These are phyloP conservation scores for Podaxis sp. DNA, from an alignment of 768 basidiomycete species.

Conservation along the genomic window DNA sequence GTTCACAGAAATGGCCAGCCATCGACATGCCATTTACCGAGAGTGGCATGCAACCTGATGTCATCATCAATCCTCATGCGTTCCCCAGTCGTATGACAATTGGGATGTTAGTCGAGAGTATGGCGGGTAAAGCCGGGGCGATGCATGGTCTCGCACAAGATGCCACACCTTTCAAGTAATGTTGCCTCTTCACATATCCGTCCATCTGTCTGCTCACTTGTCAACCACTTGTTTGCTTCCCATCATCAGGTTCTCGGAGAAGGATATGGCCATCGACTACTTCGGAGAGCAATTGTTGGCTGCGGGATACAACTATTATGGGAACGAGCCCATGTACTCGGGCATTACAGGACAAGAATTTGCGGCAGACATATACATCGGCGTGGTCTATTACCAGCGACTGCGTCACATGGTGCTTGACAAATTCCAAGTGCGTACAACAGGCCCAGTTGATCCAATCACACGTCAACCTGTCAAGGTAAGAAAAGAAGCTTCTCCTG, in stretches of 20 bases:
- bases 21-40: slow-evolving; percentile 99
- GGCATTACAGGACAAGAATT: slow-evolving; percentile 99
- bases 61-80: slow-evolving; percentile 99
- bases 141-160: slow-evolving; percentile 99
- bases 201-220: slow-evolving; percentile 8
- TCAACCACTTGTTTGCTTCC: slow-evolving; percentile 14
- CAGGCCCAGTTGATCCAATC: slow-evolving; percentile 93
- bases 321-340: slow-evolving; percentile 99
- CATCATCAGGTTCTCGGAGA: slow-evolving; percentile 78
- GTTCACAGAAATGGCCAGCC: slow-evolving; percentile 98
- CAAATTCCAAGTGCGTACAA: slow-evolving; percentile 99
- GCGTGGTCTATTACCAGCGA: slow-evolving; percentile 98
- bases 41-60: slow-evolving; percentile 97
- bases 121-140: slow-evolving; percentile 99
- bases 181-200: slow-evolving; percentile 9
- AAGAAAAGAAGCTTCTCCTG: slow-evolving; percentile 19
- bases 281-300: slow-evolving; percentile 93
- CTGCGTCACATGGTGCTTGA: slow-evolving; percentile 99
- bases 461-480: slow-evolving; percentile 98
- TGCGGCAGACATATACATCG: slow-evolving; percentile 97
- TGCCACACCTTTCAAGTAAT: slow-evolving; percentile 94
- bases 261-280: slow-evolving; percentile 96
- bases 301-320: slow-evolving; percentile 98
- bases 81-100: slow-evolving; percentile 99
- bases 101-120: slow-evolving; percentile 99